A percentile compares a stretch with the other conserved stretches of the same genome.
Evolutionary conservation across 1,284 basidiomycete species (phyloP).

Genomic region (Trametes versicolor): DNA sequence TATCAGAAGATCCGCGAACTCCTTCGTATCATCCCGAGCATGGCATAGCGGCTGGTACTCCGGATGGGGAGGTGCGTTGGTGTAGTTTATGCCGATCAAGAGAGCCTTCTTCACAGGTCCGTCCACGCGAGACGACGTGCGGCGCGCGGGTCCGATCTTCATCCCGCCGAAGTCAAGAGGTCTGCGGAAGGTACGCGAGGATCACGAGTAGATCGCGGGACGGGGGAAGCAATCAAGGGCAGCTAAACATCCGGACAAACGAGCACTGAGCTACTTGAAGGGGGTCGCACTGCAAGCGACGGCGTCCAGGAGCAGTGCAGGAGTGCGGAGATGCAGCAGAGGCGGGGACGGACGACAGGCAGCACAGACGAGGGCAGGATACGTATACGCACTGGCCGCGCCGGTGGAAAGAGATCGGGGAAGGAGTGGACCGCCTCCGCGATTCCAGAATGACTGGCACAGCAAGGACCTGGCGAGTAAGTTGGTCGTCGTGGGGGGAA

Average conservation of each 20-base stretch:
- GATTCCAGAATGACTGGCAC: neutral
- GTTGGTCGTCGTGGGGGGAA: neutral
- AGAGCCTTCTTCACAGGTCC: conserved; percentile 28
- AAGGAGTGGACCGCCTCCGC: neutral
- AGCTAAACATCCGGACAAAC: conserved; percentile 12
- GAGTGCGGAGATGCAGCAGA: neutral
- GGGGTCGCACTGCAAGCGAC: neutral
- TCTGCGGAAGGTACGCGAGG: neutral
- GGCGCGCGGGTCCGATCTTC: conserved; percentile 17
- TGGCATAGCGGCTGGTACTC: conserved; percentile 11
- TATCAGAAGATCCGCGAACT: conserved; percentile 23
- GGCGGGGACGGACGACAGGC: neutral
- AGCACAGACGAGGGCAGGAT: neutral
- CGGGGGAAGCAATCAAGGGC: neutral
- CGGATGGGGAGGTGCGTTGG: conserved; percentile 4
- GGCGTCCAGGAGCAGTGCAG: neutral
- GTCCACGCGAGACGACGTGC: conserved; percentile 6
- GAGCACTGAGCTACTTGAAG: neutral
- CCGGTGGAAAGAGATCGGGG: no score
- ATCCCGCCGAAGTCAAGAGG: neutral
- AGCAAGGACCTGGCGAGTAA: neutral
- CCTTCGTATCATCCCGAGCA: conserved; percentile 26
- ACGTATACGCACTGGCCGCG: neutral
- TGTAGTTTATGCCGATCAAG: conserved; percentile 32
- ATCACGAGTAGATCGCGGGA: neutral